Base-by-base conservation (phyloP, 768 basidiomycete species). In the Hygrocybe punicea region DNA sequence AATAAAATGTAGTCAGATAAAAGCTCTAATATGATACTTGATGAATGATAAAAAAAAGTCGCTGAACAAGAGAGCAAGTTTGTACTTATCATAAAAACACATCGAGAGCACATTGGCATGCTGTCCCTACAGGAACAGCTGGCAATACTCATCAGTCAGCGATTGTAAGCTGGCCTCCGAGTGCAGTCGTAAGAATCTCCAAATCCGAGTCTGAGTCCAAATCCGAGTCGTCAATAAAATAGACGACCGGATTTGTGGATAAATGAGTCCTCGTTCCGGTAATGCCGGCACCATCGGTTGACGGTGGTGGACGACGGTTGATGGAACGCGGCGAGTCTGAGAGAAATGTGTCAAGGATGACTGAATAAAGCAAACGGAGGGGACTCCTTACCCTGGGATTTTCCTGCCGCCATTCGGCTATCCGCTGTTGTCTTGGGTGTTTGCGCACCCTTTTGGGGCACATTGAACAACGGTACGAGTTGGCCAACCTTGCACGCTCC, bases 401-500 rank as follows among this genome's bases (percentile, higher is more conserved):
- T 77, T 21, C 64, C 65, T 25, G 78, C 71, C 5, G 80, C 81
- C 69, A 79, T 72, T 44, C 73, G 74, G 60, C 79, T 75, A 23
- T 68, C 68, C 57, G 71, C 75, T 2, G 69, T 67, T 8, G 68
- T 72, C 55, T 61, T 73, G 74, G 10, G 70, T 65, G 68, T 74
- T 55, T 73, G 74, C 4, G 76, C 69, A 8, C 69, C 72, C 51
- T 63, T 66, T 3, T 68, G 62, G 40, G 70, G 74, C 44, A 76
- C 71, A 17, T 67, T 63, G 67, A 89, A 89, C 19, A 83, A 71
- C 10, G 88, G 83, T 10, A 79, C 62, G 8, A 90, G 77, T 52
- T 69, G 77, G 6, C 88, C 87, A 45, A 70, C 74, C 65, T 78
- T 82, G 64, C 89, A 91, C 1, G 73, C 77, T 14, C 86, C 86